These are phyloP conservation scores for Suillus spraguei DNA, from an alignment of 768 basidiomycete genomes.

Conservation along the genomic window DNA sequence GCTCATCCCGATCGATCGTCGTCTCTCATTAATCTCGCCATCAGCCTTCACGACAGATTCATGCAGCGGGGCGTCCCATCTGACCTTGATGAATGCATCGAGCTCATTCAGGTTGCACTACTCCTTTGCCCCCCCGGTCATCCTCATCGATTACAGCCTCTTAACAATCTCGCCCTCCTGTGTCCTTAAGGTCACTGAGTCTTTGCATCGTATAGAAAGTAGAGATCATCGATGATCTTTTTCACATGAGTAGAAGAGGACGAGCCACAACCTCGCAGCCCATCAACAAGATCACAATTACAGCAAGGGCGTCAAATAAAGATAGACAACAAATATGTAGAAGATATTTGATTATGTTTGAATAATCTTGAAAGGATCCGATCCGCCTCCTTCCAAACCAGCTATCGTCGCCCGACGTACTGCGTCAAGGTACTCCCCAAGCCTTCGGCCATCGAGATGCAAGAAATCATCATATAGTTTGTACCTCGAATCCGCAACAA, in stretches of 20 bases:
- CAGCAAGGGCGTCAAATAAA: not conserved
- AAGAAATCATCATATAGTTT: constrained; percentile 86
- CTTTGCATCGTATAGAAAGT: too few species aligned
- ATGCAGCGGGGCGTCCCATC: constrained; percentile 4
- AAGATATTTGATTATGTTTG: constrained; percentile 17
- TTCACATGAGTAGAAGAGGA: not conserved
- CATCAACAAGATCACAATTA: not conserved
- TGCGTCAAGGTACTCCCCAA: constrained; percentile 74
- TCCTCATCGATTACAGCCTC: not conserved
- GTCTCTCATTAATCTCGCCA: constrained; percentile 19
- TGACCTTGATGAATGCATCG: constrained; percentile 20
- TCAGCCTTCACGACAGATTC: constrained; percentile 15
- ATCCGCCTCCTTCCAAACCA: constrained; percentile 72
- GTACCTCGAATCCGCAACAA: constrained; percentile 87
- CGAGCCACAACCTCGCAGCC: not conserved
- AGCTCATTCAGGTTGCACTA: not conserved
- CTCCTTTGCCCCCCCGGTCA: not conserved
- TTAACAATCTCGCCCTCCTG: not conserved
- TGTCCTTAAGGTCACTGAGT: too few species aligned
- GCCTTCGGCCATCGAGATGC: constrained; percentile 52
- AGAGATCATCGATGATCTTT: not conserved
- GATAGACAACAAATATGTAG: not conserved
- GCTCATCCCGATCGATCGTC: not conserved
- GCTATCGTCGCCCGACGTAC: constrained; percentile 74
- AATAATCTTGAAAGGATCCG: constrained; percentile 67